Conservation (phyloP, 768 basidiomycete genomes). For the Lactarius indigo region DNA sequence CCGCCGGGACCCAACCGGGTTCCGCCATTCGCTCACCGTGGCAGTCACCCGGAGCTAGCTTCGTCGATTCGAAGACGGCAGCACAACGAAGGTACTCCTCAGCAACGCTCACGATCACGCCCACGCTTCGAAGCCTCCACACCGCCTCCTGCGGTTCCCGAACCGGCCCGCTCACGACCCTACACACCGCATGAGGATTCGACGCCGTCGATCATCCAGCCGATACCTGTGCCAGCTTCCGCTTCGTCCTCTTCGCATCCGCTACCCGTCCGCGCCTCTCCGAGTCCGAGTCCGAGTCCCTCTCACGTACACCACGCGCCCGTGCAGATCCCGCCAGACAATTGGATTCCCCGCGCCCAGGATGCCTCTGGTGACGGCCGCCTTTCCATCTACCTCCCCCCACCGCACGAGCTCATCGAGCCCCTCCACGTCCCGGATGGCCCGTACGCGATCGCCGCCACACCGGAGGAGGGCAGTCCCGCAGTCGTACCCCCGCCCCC, state of each 20-base stretch:
- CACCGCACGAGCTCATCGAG: constrained; percentile 22
- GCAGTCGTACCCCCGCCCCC: constrained; percentile 9
- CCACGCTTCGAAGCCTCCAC: constrained; percentile 1
- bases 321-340: constrained; percentile 22
- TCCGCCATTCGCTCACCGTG: constrained; percentile 17
- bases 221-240: constrained; percentile 18
- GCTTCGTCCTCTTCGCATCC: constrained; percentile 3
- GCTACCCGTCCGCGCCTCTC: not conserved
- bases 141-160: not conserved
- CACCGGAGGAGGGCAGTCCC: constrained; percentile 23
- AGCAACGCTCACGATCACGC: constrained; percentile 20
- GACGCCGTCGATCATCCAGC: constrained; percentile 23
- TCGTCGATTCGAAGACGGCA: not conserved
- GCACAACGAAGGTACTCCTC: not conserved
- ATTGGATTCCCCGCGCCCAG: constrained; percentile 24
- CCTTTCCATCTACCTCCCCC: constrained; percentile 23
- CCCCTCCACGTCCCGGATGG: constrained; percentile 12
- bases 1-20: constrained; percentile 13
- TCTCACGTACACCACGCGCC: constrained; percentile 12
- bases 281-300: constrained; percentile 8
- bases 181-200: constrained; percentile 23
- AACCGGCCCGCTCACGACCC: constrained; percentile 19
- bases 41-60: constrained; percentile 12
- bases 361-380: constrained; percentile 20
- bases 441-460: constrained; percentile 14